Base-by-base conservation (phyloP, 2,329 filamentous ascomycete genomes). In the Colletotrichum liriopes region DNA sequence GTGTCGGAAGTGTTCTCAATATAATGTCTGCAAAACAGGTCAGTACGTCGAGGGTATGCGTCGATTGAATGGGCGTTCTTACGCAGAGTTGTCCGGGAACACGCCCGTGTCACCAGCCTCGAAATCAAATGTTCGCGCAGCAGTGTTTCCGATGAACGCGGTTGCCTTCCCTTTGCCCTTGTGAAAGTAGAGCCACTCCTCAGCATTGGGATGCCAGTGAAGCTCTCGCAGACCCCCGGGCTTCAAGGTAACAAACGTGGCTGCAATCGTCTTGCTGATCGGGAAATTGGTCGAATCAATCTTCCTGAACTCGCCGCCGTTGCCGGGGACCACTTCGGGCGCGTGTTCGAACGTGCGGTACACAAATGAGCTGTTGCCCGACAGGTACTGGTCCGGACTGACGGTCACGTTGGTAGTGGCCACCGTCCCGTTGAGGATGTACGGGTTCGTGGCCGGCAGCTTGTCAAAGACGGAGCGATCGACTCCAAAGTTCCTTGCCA, bases 141-240 rank as follows among this genome's bases (percentile, higher is more conserved):
- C 88, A 14, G 85, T 82, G 76, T 85, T 87, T 8, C 90, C 91
- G 59, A 90, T 89, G 78, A 92, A 93, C 3, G 92, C 88, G 0
- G 90, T 93, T 0, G 91, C 91, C 35, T 88, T 87, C 0, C 83
- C 91, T 2, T 84, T 80, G 32, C 91, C 92, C 71, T 88, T 83
- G 78, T 92, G 90, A 82, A 93, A 93, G 81, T 93, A 93, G 2
- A 93, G 80, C 91, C 92, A 93, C 78, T 93, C 91, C 75, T 93
- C 90, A 6, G 89, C 89, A 76, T 91, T 93, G 1, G 91, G 91
- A 78, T 93, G 91, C 92, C 91, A 93, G 77, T 93, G 91, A 39
- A 93, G 82, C 81, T 93, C 91, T 37, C 92, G 83, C 51, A 93
- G 80, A 1, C 86, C 91, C 49, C 86, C 86, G 0, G 92, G 92